Conservation (phyloP, 371 early-diverging fungal genomes). For the Apophysomyces elegans region DNA sequence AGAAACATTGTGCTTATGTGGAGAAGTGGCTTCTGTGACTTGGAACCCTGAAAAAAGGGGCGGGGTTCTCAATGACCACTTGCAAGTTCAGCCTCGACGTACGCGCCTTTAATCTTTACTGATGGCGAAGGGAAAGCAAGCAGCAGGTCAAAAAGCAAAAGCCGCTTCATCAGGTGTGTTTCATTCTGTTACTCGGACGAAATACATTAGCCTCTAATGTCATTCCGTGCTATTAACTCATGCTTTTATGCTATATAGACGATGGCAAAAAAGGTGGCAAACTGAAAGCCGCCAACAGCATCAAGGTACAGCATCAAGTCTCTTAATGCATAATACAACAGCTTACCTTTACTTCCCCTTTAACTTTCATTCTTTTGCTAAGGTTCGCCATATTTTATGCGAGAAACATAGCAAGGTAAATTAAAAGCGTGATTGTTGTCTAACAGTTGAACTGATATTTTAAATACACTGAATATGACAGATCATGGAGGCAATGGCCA, state of each 20-base stretch:
- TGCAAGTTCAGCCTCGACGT: too few relatives aligned
- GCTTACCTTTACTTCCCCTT: background rate
- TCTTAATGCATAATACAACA: background rate
- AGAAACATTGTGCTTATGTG: too few relatives aligned
- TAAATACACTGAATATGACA: background rate
- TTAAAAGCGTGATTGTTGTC: background rate
- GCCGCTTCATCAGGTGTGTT: slow-evolving; percentile 22
- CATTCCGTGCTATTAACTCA: background rate
- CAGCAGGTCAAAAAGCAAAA: slow-evolving; percentile 45
- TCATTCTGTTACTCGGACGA: too few relatives aligned
- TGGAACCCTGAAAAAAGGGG: too few relatives aligned
- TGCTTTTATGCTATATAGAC: slow-evolving; percentile 4
- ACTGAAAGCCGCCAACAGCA: slow-evolving; percentile 76
- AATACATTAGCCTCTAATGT: background rate
- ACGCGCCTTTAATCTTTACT: background rate
- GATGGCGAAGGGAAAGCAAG: slow-evolving; percentile 58
- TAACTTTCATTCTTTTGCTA: background rate
- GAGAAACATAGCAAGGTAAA: slow-evolving; percentile 76
- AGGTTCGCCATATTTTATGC: slow-evolving; percentile 88
- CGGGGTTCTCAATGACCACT: too few relatives aligned
- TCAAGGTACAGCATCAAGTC: slow-evolving; percentile 51
- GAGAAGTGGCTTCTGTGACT: too few relatives aligned
- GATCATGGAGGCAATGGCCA: slow-evolving; percentile 48
- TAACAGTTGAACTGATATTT: background rate
- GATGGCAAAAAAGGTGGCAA: slow-evolving; percentile 61